Evolutionary conservation across 1,139 yeast species (phyloP).

Genomic region (Geotrichum reessii): DNA sequence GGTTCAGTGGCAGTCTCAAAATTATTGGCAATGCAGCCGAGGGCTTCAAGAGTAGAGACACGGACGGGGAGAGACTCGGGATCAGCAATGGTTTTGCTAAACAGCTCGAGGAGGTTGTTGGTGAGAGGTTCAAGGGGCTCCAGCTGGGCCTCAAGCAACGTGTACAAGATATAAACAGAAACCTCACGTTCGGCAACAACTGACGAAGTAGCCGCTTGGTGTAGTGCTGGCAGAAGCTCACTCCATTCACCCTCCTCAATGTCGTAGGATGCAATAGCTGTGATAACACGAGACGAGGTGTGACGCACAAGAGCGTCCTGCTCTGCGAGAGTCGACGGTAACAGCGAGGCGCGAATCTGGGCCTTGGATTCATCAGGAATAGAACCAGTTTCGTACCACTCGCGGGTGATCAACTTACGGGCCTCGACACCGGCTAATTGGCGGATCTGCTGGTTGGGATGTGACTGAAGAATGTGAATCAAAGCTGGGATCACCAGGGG

Average conservation of each 20-base stretch:
- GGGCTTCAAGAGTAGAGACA: constrained; percentile 75
- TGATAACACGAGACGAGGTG: constrained; percentile 80
- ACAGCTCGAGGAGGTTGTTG: constrained; percentile 62
- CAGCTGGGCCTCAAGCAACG: constrained; percentile 66
- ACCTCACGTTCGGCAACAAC: constrained; percentile 66
- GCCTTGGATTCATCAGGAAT: constrained; percentile 44
- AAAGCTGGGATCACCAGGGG: constrained; percentile 74
- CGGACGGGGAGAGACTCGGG: constrained; percentile 62
- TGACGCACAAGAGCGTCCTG: constrained; percentile 71
- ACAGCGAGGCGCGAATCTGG: constrained; percentile 60
- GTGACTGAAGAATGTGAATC: constrained; percentile 70
- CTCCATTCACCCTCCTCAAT: constrained; percentile 67
- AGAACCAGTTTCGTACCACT: constrained; percentile 51
- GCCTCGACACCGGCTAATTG: constrained; percentile 96
- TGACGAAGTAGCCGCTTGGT: constrained; percentile 58
- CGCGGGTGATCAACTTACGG: constrained; percentile 67
- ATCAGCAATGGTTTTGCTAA: constrained; percentile 62
- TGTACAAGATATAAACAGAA: constrained; percentile 71
- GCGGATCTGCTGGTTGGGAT: constrained; percentile 53
- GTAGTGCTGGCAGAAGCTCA: constrained; percentile 65
- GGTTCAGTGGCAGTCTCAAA: constrained; percentile 44
- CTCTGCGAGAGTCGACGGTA: constrained; percentile 64
- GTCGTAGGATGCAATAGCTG: constrained; percentile 78
- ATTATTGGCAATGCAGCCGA: constrained; percentile 68
- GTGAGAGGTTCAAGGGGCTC: constrained; percentile 58